These are phyloP conservation scores for Verbena officinalis DNA, from an alignment of 257 asterid species.

Conservation along the genomic window DNA sequence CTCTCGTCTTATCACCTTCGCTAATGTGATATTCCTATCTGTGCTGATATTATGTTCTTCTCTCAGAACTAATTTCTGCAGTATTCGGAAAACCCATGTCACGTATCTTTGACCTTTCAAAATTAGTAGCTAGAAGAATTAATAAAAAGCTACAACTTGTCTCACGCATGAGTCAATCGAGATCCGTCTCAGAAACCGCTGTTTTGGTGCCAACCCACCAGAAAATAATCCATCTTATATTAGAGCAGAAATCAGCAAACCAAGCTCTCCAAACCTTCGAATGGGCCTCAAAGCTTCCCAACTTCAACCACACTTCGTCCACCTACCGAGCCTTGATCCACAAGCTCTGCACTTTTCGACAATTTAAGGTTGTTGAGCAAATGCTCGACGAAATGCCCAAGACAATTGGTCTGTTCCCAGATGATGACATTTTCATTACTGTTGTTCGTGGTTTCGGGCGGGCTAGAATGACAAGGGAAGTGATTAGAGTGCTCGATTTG, in stretches of 20 bases:
- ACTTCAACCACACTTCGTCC: slow-evolving; percentile 60
- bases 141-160: slow-evolving; percentile 15
- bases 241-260: slow-evolving; percentile 70
- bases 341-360: slow-evolving; percentile 71
- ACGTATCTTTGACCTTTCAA: slow-evolving; percentile 23
- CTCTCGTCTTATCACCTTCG: background rate
- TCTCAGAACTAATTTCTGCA: background rate
- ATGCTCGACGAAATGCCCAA: slow-evolving; percentile 92
- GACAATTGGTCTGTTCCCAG: slow-evolving; percentile 53
- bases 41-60: background rate
- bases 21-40: background rate
- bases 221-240: slow-evolving; percentile 65
- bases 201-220: slow-evolving; percentile 62
- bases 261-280: slow-evolving; percentile 84
- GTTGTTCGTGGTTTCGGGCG: slow-evolving; percentile 79
- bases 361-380: slow-evolving; percentile 45
- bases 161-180: slow-evolving; percentile 37
- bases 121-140: slow-evolving; percentile 8
- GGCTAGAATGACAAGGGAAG: slow-evolving; percentile 65
- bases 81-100: slow-evolving; percentile 34
- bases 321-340: slow-evolving; percentile 82
- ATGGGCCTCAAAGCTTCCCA: slow-evolving; percentile 79
- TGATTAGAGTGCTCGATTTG: slow-evolving; percentile 59
- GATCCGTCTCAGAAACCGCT: slow-evolving; percentile 42
- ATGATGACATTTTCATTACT: slow-evolving; percentile 78